Conservation (phyloP, 2,329 filamentous ascomycete species). For the Lecanicillium sp. region DNA sequence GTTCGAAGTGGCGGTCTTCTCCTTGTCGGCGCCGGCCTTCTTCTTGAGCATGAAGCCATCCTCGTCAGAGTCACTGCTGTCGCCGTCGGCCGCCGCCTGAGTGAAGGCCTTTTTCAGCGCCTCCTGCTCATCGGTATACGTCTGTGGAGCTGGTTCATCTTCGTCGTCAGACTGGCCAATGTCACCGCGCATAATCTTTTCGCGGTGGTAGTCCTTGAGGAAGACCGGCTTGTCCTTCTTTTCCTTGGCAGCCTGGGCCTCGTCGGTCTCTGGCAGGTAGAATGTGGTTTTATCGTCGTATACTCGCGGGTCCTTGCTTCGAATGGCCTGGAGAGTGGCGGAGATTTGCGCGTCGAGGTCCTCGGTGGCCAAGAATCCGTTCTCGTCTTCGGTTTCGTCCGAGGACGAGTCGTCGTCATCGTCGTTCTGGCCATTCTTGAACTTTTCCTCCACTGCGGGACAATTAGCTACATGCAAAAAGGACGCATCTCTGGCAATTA, state of each 20-base stretch:
- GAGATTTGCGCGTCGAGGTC: constrained; percentile 81
- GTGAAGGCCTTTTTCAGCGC: constrained; percentile 68
- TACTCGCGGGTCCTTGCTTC: constrained; percentile 81
- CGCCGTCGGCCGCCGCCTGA: constrained; percentile 63
- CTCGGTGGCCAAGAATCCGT: constrained; percentile 77
- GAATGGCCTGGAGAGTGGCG: constrained; percentile 79
- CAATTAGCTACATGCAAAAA: constrained; percentile 11
- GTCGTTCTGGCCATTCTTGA: constrained; percentile 41
- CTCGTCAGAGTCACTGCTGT: constrained; percentile 33
- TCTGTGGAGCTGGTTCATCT: constrained; percentile 46
- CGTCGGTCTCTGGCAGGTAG: constrained; percentile 58
- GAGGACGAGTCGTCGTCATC: constrained; percentile 58
- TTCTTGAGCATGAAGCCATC: constrained; percentile 66
- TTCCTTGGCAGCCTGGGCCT: constrained; percentile 26
- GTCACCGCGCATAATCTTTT: constrained; percentile 73
- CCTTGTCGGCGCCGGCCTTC: constrained; percentile 49
- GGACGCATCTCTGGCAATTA: constrained; percentile 13
- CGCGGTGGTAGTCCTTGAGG: constrained; percentile 83
- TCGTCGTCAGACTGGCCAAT: constrained; percentile 52
- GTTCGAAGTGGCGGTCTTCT: constrained; percentile 24
- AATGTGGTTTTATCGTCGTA: constrained; percentile 78
- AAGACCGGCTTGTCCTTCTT: constrained; percentile 80
- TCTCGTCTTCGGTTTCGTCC: constrained; percentile 83
- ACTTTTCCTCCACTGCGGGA: constrained; percentile 77
- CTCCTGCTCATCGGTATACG: constrained; percentile 85